Evolutionary conservation across 2,329 filamentous ascomycete species (phyloP).

Genomic region (Penicillium sp.): DNA sequence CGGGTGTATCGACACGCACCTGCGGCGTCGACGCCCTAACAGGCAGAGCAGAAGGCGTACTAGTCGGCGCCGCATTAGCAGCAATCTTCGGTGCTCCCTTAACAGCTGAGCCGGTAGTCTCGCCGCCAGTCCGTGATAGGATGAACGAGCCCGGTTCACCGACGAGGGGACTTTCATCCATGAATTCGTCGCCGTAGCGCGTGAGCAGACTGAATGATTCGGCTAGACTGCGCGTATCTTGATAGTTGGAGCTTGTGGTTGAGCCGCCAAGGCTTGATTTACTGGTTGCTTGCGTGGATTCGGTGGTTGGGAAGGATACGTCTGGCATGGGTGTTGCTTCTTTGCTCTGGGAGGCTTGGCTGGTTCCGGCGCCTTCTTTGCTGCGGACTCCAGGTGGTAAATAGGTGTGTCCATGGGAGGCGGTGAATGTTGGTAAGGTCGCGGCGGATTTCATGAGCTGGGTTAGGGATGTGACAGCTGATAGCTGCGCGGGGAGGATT

Average conservation of each 20-base stretch:
- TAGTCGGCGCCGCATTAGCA: neutral
- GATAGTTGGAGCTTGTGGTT: slow-evolving; percentile 26
- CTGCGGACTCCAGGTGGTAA: slow-evolving; percentile 49
- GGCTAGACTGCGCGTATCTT: slow-evolving; percentile 43
- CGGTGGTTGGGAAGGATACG: slow-evolving; percentile 14
- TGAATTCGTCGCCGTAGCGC: slow-evolving; percentile 59
- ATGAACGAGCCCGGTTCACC: slow-evolving; percentile 64
- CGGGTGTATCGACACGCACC: slow-evolving; percentile 34
- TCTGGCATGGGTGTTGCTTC: slow-evolving; percentile 49
- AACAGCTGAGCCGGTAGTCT: slow-evolving; percentile 23
- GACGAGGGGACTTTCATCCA: slow-evolving; percentile 62
- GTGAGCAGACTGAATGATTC: slow-evolving; percentile 53
- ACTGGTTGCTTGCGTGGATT: slow-evolving; percentile 20
- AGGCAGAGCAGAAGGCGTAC: slow-evolving; percentile 12
- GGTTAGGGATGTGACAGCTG: slow-evolving; percentile 55
- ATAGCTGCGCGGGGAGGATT: slow-evolving; percentile 42
- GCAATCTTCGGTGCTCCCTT: slow-evolving; percentile 21
- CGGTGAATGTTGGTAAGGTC: slow-evolving; percentile 56
- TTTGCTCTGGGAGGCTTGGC: slow-evolving; percentile 46
- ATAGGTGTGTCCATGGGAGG: slow-evolving; percentile 60
- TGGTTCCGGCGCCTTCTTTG: slow-evolving; percentile 28
- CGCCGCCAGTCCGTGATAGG: slow-evolving; percentile 45
- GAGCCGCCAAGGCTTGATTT: slow-evolving; percentile 29
- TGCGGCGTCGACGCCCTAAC: slow-evolving; percentile 32
- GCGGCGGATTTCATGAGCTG: slow-evolving; percentile 55